Conservation (phyloP, 129 eudicot genomes). For the Mikania micrantha region DNA sequence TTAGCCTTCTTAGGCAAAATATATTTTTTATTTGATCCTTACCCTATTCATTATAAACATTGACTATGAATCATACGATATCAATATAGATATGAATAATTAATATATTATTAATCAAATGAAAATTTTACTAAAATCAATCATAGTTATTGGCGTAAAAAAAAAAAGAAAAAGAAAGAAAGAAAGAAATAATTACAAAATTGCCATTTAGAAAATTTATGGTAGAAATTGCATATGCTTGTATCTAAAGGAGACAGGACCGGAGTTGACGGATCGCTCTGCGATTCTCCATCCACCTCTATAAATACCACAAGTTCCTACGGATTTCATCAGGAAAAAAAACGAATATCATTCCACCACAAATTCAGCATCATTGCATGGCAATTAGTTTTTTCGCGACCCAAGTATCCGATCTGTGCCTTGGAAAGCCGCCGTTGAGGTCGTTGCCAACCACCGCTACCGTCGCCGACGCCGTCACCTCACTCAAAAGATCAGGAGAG, state of each 20-base stretch:
- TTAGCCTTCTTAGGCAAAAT: too few relatives aligned
- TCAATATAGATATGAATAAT: too few relatives aligned
- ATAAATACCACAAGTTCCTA: slow-evolving; percentile 6
- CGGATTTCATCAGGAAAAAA: background rate
- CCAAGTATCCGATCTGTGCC: slow-evolving; percentile 68
- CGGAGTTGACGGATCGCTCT: slow-evolving; percentile 3
- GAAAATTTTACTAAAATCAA: too few relatives aligned
- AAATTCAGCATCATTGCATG: slow-evolving; percentile 42
- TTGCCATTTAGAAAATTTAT: background rate
- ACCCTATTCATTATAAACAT: too few relatives aligned
- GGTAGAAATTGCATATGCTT: slow-evolving; percentile 5
- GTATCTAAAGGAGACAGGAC: slow-evolving; percentile 4
- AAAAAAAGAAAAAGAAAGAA: too few relatives aligned
- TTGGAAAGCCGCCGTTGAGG: slow-evolving; percentile 65
- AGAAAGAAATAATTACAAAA: background rate
- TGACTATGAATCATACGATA: too few relatives aligned
- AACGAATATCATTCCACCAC: slow-evolving; percentile 14
- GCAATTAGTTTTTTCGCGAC: slow-evolving; percentile 48
- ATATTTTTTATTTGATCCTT: too few relatives aligned
- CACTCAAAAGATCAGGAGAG: slow-evolving; percentile 50
- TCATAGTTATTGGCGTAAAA: too few relatives aligned
- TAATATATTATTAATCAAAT: too few relatives aligned
- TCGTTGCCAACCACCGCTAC: slow-evolving; percentile 43
- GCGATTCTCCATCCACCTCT: slow-evolving; percentile 20
- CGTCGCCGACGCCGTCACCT: slow-evolving; percentile 49